These are phyloP conservation scores for Epithemia pelagica DNA, from an alignment of 108 stramenopile species.

Conservation along the genomic window DNA sequence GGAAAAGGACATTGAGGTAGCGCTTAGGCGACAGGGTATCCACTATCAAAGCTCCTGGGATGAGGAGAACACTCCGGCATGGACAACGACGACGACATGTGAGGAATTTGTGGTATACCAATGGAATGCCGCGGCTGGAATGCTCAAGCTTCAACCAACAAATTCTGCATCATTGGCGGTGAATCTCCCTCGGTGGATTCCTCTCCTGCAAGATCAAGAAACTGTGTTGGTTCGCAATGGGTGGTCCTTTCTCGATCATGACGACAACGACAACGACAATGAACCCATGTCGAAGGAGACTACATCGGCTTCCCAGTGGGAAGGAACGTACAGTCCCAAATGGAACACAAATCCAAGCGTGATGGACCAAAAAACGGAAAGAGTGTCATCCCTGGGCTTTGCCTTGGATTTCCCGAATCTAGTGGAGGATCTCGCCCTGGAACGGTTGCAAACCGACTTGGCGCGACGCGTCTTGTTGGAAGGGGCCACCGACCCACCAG, in stretches of 20 bases:
- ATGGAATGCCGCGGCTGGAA: background rate
- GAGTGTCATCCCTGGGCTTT: conserved; percentile 20
- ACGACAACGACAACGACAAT: conserved; percentile 17
- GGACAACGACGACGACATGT: too few relatives aligned
- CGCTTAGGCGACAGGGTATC: too few relatives aligned
- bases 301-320: conserved; percentile 19
- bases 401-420: background rate
- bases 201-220: conserved; percentile 19
- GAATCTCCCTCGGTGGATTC: conserved; percentile 12
- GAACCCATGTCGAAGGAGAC: conserved; percentile 24
- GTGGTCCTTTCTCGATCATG: conserved; percentile 34
- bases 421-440: conserved; percentile 4
- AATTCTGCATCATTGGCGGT: background rate
- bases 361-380: background rate
- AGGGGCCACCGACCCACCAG: conserved; percentile 21
- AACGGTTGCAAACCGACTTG: conserved; percentile 2
- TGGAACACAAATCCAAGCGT: conserved; percentile 10
- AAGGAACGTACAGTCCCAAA: conserved; percentile 25
- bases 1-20: too few relatives aligned
- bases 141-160: background rate
- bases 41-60: too few relatives aligned
- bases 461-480: conserved; percentile 18
- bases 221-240: conserved; percentile 27
- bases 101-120: background rate
- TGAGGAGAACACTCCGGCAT: too few relatives aligned